Percentiles rank a stretch among this genome's conserved stretches.
These are phyloP conservation scores for Penicillium sp. DNA, from an alignment of 2,329 filamentous ascomycete genomes.

Conservation along the genomic window DNA sequence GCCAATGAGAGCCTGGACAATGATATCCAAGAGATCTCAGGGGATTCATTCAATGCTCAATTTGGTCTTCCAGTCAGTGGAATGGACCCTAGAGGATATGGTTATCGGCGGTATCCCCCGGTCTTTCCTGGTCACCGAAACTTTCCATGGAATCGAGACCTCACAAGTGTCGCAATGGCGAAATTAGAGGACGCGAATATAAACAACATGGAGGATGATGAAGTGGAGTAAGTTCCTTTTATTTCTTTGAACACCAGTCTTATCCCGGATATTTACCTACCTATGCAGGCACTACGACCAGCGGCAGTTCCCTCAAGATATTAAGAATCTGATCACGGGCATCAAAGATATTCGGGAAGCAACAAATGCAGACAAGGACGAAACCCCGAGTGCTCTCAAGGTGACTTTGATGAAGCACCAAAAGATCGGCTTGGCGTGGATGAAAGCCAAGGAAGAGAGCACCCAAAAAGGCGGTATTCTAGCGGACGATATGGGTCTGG, in stretches of 20 bases:
- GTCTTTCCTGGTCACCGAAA: too few relatives aligned
- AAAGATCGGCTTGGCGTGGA: slow-evolving; percentile 75
- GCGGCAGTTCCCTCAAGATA: slow-evolving; percentile 64
- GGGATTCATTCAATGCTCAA: slow-evolving; percentile 13
- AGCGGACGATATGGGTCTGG: slow-evolving; percentile 81
- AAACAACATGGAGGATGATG: slow-evolving; percentile 15
- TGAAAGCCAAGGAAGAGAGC: slow-evolving; percentile 73
- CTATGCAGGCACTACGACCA: slow-evolving; percentile 26
- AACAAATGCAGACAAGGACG: slow-evolving; percentile 64
- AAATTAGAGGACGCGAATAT: slow-evolving; percentile 2
- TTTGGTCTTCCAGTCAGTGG: background rate
- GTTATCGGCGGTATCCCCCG: background rate
- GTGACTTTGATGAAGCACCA: slow-evolving; percentile 80
- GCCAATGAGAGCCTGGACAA: too few relatives aligned
- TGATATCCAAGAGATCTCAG: slow-evolving; percentile 6
- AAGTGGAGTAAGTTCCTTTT: slow-evolving; percentile 3
- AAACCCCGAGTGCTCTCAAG: slow-evolving; percentile 70
- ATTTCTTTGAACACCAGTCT: slow-evolving; percentile 8
- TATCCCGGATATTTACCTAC: background rate
- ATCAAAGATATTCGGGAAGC: slow-evolving; percentile 74
- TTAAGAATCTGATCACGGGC: slow-evolving; percentile 71
- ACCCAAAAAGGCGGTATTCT: slow-evolving; percentile 75
- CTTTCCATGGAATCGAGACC: background rate
- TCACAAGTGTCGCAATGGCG: background rate
- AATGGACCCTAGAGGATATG: background rate